Evolutionary conservation across 2,329 filamentous ascomycete genomes (phyloP).

Genomic region (Lasiodiplodia sp.): DNA sequence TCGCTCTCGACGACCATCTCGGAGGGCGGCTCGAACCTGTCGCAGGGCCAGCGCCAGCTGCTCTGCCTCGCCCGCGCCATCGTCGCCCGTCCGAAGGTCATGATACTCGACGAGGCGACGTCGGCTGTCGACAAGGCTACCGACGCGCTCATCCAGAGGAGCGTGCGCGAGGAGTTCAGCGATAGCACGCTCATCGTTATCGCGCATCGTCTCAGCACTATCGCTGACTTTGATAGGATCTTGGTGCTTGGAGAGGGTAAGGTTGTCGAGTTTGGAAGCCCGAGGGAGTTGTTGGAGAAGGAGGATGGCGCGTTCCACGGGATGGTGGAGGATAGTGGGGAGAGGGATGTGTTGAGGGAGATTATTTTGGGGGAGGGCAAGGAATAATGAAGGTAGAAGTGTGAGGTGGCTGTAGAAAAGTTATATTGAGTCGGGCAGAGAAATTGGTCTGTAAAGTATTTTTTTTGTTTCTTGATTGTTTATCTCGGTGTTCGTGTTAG

Average conservation of each 20-base stretch:
- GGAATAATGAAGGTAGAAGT: neutral
- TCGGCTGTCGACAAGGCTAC: slow-evolving; percentile 57
- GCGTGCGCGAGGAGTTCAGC: slow-evolving; percentile 35
- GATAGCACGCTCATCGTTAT: slow-evolving; percentile 37
- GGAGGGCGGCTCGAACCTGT: slow-evolving; percentile 35
- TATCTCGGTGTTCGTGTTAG: neutral
- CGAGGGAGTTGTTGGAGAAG: slow-evolving; percentile 20
- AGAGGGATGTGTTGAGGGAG: slow-evolving; percentile 12
- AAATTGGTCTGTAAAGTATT: neutral
- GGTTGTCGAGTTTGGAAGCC: slow-evolving; percentile 35
- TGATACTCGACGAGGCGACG: slow-evolving; percentile 83
- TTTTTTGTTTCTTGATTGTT: neutral
- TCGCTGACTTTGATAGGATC: slow-evolving; percentile 38
- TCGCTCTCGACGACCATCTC: slow-evolving; percentile 33
- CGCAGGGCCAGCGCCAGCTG: slow-evolving; percentile 36
- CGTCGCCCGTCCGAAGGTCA: slow-evolving; percentile 68
- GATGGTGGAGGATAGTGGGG: slow-evolving; percentile 29
- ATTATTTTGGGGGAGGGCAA: slow-evolving; percentile 22
- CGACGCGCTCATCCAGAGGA: slow-evolving; percentile 35
- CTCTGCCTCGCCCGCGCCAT: slow-evolving; percentile 38
- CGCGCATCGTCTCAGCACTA: slow-evolving; percentile 39
- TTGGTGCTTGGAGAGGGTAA: slow-evolving; percentile 38
- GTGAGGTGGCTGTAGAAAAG: neutral
- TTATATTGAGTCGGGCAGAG: neutral
- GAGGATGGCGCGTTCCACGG: slow-evolving; percentile 24